Conservation (phyloP, 202 grass and related monocot genomes). For the Carex sylvatica region DNA sequence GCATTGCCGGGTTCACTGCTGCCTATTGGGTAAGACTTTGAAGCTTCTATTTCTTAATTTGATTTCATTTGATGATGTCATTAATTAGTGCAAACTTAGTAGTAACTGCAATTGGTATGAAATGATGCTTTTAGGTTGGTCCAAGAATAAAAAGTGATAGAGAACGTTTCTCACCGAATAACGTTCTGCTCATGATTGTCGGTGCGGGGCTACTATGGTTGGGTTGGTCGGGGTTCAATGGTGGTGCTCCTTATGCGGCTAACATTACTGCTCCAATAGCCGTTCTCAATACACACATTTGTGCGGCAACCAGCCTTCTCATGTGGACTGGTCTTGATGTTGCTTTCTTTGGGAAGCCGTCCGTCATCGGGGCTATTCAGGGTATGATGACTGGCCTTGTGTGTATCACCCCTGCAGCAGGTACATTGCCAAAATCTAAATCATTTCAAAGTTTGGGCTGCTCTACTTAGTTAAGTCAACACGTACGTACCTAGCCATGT, state of each 20-base stretch:
- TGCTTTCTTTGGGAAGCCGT: constrained; percentile 72
- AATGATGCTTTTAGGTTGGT: constrained; percentile 46
- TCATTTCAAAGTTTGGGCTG: neutral
- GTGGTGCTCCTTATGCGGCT: constrained; percentile 68
- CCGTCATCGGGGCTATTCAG: constrained; percentile 76
- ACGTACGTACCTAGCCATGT: too few species aligned
- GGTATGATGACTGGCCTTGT: constrained; percentile 90
- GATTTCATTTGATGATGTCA: neutral
- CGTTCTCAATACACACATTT: constrained; percentile 79
- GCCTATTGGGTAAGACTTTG: constrained; percentile 62
- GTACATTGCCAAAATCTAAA: constrained; percentile 20
- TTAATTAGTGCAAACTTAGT: neutral
- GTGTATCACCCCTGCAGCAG: constrained; percentile 81
- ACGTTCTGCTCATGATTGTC: constrained; percentile 70
- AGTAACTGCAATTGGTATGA: neutral
- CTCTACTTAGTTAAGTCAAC: neutral
- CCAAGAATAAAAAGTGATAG: constrained; percentile 71
- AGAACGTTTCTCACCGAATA: constrained; percentile 72
- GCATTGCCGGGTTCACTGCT: constrained; percentile 72
- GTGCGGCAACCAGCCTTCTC: constrained; percentile 75
- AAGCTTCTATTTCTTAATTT: neutral
- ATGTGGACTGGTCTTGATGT: constrained; percentile 76
- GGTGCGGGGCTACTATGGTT: constrained; percentile 83
- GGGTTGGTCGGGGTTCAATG: constrained; percentile 85
- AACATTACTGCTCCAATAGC: constrained; percentile 51